Evolutionary conservation across 73 alveolate genomes (phyloP).

Genomic region (Paraurostyla sp.): DNA sequence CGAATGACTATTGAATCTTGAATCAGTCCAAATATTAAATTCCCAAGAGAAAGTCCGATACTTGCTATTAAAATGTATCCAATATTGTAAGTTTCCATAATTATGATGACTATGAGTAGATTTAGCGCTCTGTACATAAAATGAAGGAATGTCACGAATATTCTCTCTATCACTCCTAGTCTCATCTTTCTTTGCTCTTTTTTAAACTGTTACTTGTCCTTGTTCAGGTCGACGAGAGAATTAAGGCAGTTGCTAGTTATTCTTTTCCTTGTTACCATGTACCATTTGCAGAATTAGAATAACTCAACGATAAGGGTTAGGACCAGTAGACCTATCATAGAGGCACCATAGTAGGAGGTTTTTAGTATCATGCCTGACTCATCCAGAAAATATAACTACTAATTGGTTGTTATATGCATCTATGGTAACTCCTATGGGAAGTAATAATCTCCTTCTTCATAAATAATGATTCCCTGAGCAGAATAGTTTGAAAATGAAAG

Average conservation of each 20-base stretch:
- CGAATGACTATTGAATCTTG: slow-evolving; percentile 47
- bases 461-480: neutral
- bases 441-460: slow-evolving; percentile 16
- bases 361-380: neutral
- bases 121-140: neutral
- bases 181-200: slow-evolving; percentile 5
- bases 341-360: slow-evolving; percentile 17
- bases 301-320: neutral
- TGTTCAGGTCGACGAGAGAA: neutral
- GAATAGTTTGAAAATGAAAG: neutral
- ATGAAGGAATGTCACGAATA: neutral
- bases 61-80: slow-evolving; percentile 16
- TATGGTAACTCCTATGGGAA: slow-evolving; percentile 15
- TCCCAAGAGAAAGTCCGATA: neutral
- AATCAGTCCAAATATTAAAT: slow-evolving; percentile 31
- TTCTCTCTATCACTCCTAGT: neutral
- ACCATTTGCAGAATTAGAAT: slow-evolving; percentile 21
- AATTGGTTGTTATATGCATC: neutral
- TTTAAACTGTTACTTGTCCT: slow-evolving; percentile 5
- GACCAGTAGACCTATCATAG: slow-evolving; percentile 25
- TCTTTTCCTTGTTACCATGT: slow-evolving; percentile 4
- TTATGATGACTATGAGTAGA: neutral
- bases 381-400: neutral
- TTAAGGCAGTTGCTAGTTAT: slow-evolving; percentile 27
- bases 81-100: slow-evolving; percentile 28